Evolutionary conservation across 2,329 filamentous ascomycete genomes (phyloP), one percentile per base, ranked within the genome.

Genomic region (Phyllosticta paracitricarpa): DNA sequence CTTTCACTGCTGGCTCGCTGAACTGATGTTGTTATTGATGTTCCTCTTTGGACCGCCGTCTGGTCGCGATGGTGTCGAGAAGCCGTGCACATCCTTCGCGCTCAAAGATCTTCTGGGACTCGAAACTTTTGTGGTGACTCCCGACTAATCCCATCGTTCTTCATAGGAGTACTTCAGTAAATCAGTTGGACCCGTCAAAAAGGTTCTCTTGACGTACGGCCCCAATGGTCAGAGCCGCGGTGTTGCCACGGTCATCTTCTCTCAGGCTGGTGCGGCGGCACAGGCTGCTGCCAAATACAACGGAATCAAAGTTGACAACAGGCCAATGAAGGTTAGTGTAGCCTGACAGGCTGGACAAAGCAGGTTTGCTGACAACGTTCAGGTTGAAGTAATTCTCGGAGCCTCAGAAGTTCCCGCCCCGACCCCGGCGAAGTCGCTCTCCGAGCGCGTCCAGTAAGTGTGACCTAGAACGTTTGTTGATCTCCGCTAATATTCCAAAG

Each of bases 121-220:
- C 40, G 40, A 48, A 48, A 40, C 33, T 48, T n/a, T 48, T 48
- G 40, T 48, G 53, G 53, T 54, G 53, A 30, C 62, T 58, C 55
- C 78, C 73, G 71, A 89, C 88, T 91, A 85, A 91, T 86, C 77
- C 79, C 74, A 71, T 72, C 66, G 76, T 79, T 80, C 75, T 76
- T 77, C 76, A 77, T 91, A 99, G 94, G 94, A 99, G 80, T 99
- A 97, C 78, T 97, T 99, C 76, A 79, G 82, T 72, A 88, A 90
- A 72, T 88, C 89, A 69, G 86, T 96, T 75, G 93, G 92, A 68
- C 84, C 89, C 65, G 89, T 97, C 77, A 97, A 95, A 83, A 88
- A 84, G 76, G 90, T 95, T 66, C 87, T 94, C 68, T 82, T 99
- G 69, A 91, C 89, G 58, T 99, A 99, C 78, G 94, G 93, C 70